Percentiles rank a stretch among this genome's conserved stretches.
These are phyloP conservation scores for Talaromyces sp. DNA, from an alignment of 2,329 filamentous ascomycete genomes.

Conservation along the genomic window DNA sequence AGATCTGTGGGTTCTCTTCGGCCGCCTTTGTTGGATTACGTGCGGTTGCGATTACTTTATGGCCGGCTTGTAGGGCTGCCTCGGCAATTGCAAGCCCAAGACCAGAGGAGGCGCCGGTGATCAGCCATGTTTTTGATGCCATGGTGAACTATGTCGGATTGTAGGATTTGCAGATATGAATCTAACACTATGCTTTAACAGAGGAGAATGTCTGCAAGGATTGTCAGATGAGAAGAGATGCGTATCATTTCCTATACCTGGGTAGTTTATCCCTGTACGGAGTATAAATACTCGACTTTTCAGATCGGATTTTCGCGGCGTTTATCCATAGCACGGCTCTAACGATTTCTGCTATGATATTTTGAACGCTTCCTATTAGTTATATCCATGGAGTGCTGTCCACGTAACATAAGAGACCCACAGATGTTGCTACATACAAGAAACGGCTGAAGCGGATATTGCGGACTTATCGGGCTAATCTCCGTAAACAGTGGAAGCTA, in stretches of 20 bases:
- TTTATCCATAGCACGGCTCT: not conserved
- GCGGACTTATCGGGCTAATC: not conserved
- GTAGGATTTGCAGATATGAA: not conserved
- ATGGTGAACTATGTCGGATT: not conserved
- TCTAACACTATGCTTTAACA: not conserved
- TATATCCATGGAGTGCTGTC: too few relatives aligned
- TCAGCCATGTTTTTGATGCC: conserved; percentile 18
- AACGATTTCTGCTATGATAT: too few relatives aligned
- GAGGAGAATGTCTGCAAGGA: not conserved
- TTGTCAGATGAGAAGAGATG: not conserved
- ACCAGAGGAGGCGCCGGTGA: conserved; percentile 22
- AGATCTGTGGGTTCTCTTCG: conserved; percentile 16
- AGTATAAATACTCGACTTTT: not conserved
- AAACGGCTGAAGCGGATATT: not conserved
- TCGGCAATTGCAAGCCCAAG: conserved; percentile 20
- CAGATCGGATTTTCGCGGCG: not conserved
- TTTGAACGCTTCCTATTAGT: too few relatives aligned
- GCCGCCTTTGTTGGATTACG: conserved; percentile 21
- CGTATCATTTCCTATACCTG: not conserved
- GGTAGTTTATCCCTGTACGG: too few relatives aligned
- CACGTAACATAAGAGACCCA: not conserved
- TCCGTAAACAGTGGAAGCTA: not conserved
- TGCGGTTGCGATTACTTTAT: conserved; percentile 23
- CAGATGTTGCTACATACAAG: not conserved
- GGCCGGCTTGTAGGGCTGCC: conserved; percentile 20